phyloP scores from a whole-genome alignment of 2,329 filamentous ascomycete species.

The Penicillium crustosum region DNA sequence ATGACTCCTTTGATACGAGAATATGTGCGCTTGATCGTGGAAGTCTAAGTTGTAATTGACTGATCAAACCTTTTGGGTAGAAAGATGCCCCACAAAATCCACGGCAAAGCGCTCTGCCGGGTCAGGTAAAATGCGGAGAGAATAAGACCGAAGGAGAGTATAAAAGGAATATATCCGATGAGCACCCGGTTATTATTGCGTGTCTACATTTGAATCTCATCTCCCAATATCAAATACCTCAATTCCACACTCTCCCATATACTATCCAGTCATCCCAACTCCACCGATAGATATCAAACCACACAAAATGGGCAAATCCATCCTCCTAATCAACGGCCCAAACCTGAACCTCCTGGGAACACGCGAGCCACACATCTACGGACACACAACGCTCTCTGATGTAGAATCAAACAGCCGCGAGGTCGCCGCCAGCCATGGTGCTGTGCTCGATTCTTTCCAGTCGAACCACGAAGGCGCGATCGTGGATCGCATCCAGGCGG shows the following conservation, averaged over 20 bases:
- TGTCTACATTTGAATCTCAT: background rate
- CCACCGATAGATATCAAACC: background rate
- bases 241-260: background rate
- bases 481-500: slow-evolving; percentile 70
- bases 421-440: slow-evolving; percentile 52
- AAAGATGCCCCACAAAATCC: background rate
- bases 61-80: background rate
- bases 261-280: background rate
- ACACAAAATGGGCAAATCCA: slow-evolving; percentile 40
- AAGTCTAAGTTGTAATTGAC: too few species aligned
- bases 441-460: slow-evolving; percentile 63
- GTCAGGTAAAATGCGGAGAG: slow-evolving; percentile 16
- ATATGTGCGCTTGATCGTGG: too few species aligned
- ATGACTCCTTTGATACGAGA: too few species aligned
- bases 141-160: background rate
- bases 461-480: slow-evolving; percentile 77
- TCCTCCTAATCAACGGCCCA: slow-evolving; percentile 77
- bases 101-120: slow-evolving; percentile 25
- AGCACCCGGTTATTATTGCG: background rate
- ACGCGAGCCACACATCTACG: slow-evolving; percentile 72
- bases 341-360: slow-evolving; percentile 79
- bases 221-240: background rate
- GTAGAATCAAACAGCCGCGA: slow-evolving; percentile 53
- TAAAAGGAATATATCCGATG: slow-evolving; percentile 3
- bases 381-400: slow-evolving; percentile 65